Evolutionary conservation across 1,284 basidiomycete genomes (phyloP).

Genomic region (Megacollybia platyphylla): DNA sequence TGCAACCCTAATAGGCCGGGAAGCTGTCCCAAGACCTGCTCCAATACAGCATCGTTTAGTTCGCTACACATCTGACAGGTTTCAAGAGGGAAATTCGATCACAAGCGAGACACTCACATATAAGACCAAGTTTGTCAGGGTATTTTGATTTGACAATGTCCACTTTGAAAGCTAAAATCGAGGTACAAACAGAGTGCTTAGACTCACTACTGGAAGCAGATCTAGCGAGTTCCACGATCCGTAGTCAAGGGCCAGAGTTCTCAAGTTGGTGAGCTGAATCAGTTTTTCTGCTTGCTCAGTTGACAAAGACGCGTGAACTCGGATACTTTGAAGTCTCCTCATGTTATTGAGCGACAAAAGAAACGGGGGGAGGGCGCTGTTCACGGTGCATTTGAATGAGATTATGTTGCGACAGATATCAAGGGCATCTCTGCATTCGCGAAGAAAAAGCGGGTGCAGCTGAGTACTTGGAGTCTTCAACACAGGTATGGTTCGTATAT

Average conservation of each 20-base stretch:
- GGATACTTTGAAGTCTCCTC: constrained; percentile 28
- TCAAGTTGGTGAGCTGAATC: constrained; percentile 24
- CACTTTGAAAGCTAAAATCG: constrained; percentile 18
- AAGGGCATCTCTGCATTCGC: constrained; percentile 35
- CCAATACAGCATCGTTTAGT: constrained; percentile 36
- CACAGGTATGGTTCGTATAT: constrained; percentile 35
- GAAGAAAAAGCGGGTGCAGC: constrained; percentile 35
- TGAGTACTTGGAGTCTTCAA: constrained; percentile 12
- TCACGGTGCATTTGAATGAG: constrained; percentile 39
- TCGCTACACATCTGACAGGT: constrained; percentile 36
- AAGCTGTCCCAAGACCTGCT: constrained; percentile 30
- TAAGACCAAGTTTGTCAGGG: constrained; percentile 39
- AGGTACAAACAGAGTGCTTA: no score
- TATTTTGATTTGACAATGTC: constrained; percentile 23
- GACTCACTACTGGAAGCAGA: constrained; percentile 23
- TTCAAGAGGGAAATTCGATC: constrained; percentile 3
- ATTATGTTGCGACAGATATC: constrained; percentile 34
- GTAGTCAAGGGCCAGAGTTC: constrained; percentile 36
- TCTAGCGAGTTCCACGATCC: constrained; percentile 51
- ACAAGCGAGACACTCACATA: constrained; percentile 22
- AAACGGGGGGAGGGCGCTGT: constrained; percentile 32
- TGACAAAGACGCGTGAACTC: constrained; percentile 35
- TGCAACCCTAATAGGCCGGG: constrained; percentile 43
- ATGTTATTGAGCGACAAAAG: constrained; percentile 32
- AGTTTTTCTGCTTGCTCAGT: constrained; percentile 33